Evolutionary conservation across 257 asterid genomes (phyloP), one percentile per base, ranked within the genome.

Genomic region (Osmanthus fragrans): DNA sequence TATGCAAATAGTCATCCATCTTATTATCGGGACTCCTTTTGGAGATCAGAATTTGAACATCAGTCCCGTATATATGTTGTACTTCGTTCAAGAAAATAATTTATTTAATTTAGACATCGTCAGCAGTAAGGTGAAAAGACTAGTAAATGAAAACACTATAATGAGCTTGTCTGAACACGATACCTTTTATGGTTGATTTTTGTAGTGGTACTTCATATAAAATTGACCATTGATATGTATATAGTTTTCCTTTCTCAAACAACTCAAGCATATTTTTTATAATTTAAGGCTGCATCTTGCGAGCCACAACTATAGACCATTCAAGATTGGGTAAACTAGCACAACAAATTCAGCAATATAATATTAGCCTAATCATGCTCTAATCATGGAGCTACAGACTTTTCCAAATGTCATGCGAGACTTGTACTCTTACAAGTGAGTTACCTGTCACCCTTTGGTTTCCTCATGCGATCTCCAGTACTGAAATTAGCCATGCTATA

Each of bases 401-500:
- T 45, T 34, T 66, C 60, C 63, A 68, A 67, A 11, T 23, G 18
- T 71, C 25, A 23, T 47, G 79, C 18, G 79, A 33, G 64, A 63
- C 54, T 69, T 36, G 9, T 76, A 51, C 60, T 54, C 40, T 18
- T 29, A 76, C 54, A 69, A 30, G 12, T 27, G 45, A 54, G 33
- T 76, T 86, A 94, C 99, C 99, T 89, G 82, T 96, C 98, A 47
- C 94, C 97, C 90, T 96, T 96, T 56, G 97, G 96, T 82, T 86
- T 92, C 82, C 97, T 93, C 92, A 80, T 87, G 74, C 98, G 92
- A 86, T 93, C 98, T 73, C 99, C 99, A 16, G 98, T 90, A 76
- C 99, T 93, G 87, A 96, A 96, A 84, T 93, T 96, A 73, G 98
- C 99, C 99, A 96, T 96, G 89, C 97, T 90, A 82, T 96, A 96